Base-by-base conservation (phyloP, 371 early-diverging fungal genomes). In the Mortierella sp. region DNA sequence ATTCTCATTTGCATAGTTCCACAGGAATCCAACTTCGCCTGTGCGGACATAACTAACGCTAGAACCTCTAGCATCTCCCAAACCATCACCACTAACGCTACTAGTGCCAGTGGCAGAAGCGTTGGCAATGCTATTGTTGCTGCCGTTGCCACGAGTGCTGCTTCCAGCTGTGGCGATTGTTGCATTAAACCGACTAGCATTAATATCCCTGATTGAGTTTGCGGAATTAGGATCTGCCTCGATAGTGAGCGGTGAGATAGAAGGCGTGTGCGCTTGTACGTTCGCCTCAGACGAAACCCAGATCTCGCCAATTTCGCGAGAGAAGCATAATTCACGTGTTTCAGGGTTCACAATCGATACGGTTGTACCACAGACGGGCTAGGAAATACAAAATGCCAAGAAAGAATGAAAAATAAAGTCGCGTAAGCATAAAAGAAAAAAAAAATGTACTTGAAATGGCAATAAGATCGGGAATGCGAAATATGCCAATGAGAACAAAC, bases 321-420 rank as follows among this genome's bases (percentile, higher is more conserved):
- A 89, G 0, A 88, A 85, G 70, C 93, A 91, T 3, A 92, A 78
- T 13, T 81, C 86, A 1, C 81, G 83, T 1, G 93, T 92, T 31
- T 85, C 87, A 1, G 95, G 94, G 61, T 96, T 90, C 45, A 95
- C 94, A 63, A 96, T 93, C 26, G 95, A 95, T 3, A 94, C 88
- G 85, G 93, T 91, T 0, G 95, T 93, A 68, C 92, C 80, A 42
- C 80, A 70, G 23, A 74, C 66, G 23, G 80, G 80, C 80, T 80
- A 63, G 5, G 15, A 15, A 31, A 19, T 2, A 31, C 9, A 3
- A 4, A 35, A 35, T 3, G 35, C 26, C 34, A 3, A 42, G 34
- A 83, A 13, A 17, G 23, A 34, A 45, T 22, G 23, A n/a, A 2
- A 2, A 51, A 49, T 10, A 10, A 7, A 47, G 31, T 22, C 1